Conservation (phyloP, 2,329 filamentous ascomycete species). For the Pseudocercospora fuligena region DNA sequence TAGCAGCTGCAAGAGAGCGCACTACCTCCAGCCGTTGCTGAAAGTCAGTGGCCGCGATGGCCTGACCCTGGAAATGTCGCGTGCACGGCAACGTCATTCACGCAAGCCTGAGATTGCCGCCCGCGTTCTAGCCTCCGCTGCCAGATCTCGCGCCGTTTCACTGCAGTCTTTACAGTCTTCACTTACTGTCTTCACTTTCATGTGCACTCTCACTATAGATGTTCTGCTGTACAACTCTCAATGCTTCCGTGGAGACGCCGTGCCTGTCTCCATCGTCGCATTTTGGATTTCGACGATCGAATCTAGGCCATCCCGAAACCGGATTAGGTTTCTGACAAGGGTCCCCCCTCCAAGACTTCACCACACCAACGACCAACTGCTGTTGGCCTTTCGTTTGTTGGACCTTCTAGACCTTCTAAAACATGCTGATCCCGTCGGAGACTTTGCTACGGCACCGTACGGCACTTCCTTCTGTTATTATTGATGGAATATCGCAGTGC, state of each 20-base stretch:
- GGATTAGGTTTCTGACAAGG: background rate
- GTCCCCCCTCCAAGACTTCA: background rate
- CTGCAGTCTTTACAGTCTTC: background rate
- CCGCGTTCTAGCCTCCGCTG: background rate
- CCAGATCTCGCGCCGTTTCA: background rate
- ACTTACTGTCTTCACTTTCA: no score
- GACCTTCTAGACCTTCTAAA: background rate
- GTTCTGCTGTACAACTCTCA: background rate
- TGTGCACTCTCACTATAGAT: no score
- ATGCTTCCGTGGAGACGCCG: background rate
- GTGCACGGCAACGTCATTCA: background rate
- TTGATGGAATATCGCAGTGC: no score
- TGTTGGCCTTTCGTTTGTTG: background rate
- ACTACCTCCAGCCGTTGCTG: background rate
- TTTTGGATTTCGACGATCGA: background rate
- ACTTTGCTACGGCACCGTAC: background rate
- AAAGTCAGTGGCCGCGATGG: background rate
- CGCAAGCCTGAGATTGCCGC: background rate
- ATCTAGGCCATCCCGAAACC: slow-evolving; percentile 1
- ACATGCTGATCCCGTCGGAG: background rate
- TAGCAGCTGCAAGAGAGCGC: background rate
- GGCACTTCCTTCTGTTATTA: background rate
- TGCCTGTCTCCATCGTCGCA: background rate
- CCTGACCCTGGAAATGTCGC: slow-evolving; percentile 3
- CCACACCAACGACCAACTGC: background rate